Evolutionary conservation across 345 rosid genomes (phyloP).

Genomic region (Eucalyptus viminalis): DNA sequence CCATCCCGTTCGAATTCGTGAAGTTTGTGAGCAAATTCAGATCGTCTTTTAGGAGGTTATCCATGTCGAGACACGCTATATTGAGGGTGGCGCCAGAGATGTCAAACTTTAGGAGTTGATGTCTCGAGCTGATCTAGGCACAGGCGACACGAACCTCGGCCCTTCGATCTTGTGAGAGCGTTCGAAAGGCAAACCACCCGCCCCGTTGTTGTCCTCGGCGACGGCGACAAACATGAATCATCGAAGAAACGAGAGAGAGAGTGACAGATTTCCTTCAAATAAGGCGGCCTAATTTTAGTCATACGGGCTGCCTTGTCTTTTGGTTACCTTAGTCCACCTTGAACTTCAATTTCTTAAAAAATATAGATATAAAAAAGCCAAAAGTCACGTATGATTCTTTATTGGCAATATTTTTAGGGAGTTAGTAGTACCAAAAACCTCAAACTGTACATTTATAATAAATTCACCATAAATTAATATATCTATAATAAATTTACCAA

Average conservation of each 20-base stretch:
- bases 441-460: fast-evolving
- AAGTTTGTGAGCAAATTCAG: no score
- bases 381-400: not conserved
- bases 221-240: not conserved
- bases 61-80: not conserved
- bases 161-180: not conserved
- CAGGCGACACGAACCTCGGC: not conserved
- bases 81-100: not conserved
- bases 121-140: not conserved
- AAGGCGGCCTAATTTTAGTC: not conserved
- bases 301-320: no score
- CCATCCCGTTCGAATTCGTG: no score
- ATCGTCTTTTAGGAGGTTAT: not conserved
- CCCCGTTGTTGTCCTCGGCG: not conserved
- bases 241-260: not conserved
- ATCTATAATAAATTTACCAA: no score
- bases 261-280: not conserved
- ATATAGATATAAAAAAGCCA: no score
- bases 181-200: not conserved
- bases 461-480: fast-evolving
- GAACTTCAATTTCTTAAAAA: not conserved
- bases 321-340: no score
- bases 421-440: fast-evolving
- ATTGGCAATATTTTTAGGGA: fast-evolving
- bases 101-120: not conserved